Conservation (phyloP, 2,329 filamentous ascomycete species). For the Huntiella moniliformis region DNA sequence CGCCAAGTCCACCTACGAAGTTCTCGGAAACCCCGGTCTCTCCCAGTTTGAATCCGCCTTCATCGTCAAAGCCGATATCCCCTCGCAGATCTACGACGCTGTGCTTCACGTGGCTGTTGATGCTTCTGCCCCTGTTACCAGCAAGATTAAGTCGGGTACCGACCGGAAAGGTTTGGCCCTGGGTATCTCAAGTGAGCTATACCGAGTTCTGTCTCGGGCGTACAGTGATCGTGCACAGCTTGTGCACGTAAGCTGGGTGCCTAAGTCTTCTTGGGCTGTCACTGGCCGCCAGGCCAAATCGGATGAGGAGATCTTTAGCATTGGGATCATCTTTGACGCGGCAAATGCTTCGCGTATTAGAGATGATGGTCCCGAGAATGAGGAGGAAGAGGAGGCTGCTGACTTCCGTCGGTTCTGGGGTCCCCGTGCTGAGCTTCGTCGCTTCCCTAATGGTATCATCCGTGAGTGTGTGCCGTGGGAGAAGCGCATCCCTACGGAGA, state of each 20-base stretch:
- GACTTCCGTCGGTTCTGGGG: conserved; percentile 88
- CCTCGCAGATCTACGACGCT: conserved; percentile 36
- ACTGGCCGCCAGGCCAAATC: conserved; percentile 11
- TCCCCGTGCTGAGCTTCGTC: conserved; percentile 73
- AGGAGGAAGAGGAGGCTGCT: conserved; percentile 65
- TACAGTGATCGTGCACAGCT: conserved; percentile 56
- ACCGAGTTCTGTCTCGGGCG: conserved; percentile 48
- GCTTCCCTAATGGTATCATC: conserved; percentile 91
- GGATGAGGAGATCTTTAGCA: conserved; percentile 13
- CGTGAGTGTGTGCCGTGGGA: conserved; percentile 81
- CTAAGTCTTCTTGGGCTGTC: conserved; percentile 18
- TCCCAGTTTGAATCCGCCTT: conserved; percentile 79
- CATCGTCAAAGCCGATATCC: conserved; percentile 41
- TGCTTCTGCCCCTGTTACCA: conserved; percentile 17
- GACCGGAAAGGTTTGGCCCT: conserved; percentile 23
- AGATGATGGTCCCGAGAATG: conserved; percentile 73
- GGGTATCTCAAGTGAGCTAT: conserved; percentile 36
- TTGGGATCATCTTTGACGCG: conserved; percentile 57
- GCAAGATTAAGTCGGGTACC: conserved; percentile 6
- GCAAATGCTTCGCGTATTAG: conserved; percentile 55
- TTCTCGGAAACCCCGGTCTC: conserved; percentile 52
- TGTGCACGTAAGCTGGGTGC: conserved; percentile 35
- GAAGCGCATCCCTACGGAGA: conserved; percentile 39
- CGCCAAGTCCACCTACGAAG: conserved; percentile 52
- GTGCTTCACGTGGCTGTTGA: conserved; percentile 21